Conservation (phyloP, 306 rosid species). For the Parietaria judaica region DNA sequence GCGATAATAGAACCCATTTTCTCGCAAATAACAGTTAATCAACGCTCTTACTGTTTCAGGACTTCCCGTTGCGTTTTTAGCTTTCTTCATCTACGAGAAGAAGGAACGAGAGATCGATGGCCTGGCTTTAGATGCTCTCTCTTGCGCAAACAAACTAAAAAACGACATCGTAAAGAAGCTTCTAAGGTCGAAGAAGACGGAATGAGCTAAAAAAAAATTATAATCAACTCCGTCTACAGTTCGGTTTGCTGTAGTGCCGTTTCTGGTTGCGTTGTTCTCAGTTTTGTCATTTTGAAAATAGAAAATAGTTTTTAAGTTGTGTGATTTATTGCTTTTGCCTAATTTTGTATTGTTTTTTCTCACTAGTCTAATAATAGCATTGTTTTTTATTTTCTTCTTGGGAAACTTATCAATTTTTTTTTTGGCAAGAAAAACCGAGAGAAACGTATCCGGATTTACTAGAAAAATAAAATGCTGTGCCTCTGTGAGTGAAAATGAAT, state of each 20-base stretch:
- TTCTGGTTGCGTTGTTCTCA: too few species aligned
- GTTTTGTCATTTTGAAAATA: too few species aligned
- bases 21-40: background rate
- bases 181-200: conserved; percentile 43
- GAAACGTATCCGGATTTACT: too few species aligned
- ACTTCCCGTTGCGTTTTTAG: conserved; percentile 46
- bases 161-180: conserved; percentile 39
- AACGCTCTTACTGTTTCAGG: conserved; percentile 42
- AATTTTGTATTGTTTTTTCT: too few species aligned
- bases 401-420: too few species aligned
- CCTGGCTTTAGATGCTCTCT: conserved; percentile 28
- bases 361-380: too few species aligned
- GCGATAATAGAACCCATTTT: background rate
- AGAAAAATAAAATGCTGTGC: too few species aligned
- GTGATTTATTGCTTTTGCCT: too few species aligned
- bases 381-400: too few species aligned
- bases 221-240: conserved; percentile 11
- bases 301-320: too few species aligned
- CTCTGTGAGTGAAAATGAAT: too few species aligned
- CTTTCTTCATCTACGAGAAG: conserved; percentile 63
- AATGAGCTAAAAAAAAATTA: conserved; percentile 21
- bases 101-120: conserved; percentile 72
- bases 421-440: too few species aligned
- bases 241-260: background rate
- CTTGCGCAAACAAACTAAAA: conserved; percentile 53